Base-by-base conservation (phyloP, 352 stramenopile species). In the Globisporangium paddicum region DNA sequence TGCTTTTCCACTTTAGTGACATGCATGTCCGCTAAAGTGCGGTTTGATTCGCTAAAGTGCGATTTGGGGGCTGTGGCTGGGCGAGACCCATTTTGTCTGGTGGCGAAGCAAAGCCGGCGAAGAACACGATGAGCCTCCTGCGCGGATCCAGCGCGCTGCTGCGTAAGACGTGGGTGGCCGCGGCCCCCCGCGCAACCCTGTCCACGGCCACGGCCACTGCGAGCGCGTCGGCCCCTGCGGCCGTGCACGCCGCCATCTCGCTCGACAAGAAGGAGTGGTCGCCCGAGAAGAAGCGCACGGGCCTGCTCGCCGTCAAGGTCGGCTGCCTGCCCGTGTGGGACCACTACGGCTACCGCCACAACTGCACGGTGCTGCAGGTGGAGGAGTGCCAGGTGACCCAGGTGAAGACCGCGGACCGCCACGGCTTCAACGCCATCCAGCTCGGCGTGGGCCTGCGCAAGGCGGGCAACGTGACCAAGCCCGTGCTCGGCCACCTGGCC, bases 291-390 rank as follows among this genome's bases (percentile, higher is more conserved):
- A 93, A 93, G 72, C 84, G 90, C 63, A 93, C 86, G 57, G 90
- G 90, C 5, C 67, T 96, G 52, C 64, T 97, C 45, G 92, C 90
- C 45, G 78, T 99, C 66, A 99, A 99, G 79, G 81, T 99, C 38
- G 98, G 98, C n/a, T 99, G 99, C 94, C 97, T 99, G 78, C 91
- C 93, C 11, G 78, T 99, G 34, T 99, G 96, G 90, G 98, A 99
- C 80, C 82, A 95, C 61, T 99, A 95, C 82, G 97, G 97, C 5
- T 90, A 96, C 62, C 82, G 95, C 28, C 92, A 99, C 81, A 86
- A 97, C n/a, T 97, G 95, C 68, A 99, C 98, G 1, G 95, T 90
- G 55, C 69, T 90, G 42, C 84, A 97, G 67, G 80, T 97, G 45
- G 89, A 97, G 66, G 79, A 96, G 64, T 96, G 86, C 65, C 87